Base-by-base conservation (phyloP, 2,329 filamentous ascomycete species). In the Scytalidium lignicola region DNA sequence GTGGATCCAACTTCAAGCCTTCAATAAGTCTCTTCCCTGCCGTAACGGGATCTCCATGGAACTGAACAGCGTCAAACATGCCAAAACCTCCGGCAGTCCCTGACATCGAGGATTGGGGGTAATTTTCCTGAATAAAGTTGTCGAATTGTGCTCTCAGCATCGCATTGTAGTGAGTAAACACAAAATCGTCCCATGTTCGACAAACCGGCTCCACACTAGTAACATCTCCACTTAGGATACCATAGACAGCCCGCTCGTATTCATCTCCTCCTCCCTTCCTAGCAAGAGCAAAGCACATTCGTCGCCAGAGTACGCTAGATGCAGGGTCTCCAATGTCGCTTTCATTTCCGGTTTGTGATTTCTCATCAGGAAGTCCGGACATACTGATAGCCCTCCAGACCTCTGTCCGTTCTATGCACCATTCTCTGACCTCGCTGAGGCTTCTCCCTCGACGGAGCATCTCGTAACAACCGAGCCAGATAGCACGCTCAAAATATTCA, bases 401-500 rank as follows among this genome's bases (percentile, higher is more conserved):
- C 69, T 97, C 91, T 9, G 89, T 88, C 51, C 88, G 80, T 59
- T 92, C 87, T 43, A 85, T 74, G 61, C 90, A 95, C 89, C 90
- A 96, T 44, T 91, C 86, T 48, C 83, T 80, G 54, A 97, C 87
- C 32, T 86, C 80, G 8, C 78, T 70, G 70, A 87, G 81, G 53
- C 76, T 82, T 56, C 82, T 84, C n/a, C 93, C 93, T 42, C 90
- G 83, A 44, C 92, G 83, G 46, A 99, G 74, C 74, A 96, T 88
- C 66, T 96, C 90, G 73, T 90, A 97, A 68, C 89, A 93, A n/a
- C 88, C 86, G 52, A 91, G 78, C 91, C 93, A 97, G 43, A 95
- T 88, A 2, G 90, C 87, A 47, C 86, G 82, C 70, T 99, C 93
- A 54, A 92, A 93, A 61, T 85, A 91, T 56, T 90, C 83, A 63